phyloP scores from a whole-genome alignment of 768 basidiomycete species.

The Amanita subjunquillea region DNA sequence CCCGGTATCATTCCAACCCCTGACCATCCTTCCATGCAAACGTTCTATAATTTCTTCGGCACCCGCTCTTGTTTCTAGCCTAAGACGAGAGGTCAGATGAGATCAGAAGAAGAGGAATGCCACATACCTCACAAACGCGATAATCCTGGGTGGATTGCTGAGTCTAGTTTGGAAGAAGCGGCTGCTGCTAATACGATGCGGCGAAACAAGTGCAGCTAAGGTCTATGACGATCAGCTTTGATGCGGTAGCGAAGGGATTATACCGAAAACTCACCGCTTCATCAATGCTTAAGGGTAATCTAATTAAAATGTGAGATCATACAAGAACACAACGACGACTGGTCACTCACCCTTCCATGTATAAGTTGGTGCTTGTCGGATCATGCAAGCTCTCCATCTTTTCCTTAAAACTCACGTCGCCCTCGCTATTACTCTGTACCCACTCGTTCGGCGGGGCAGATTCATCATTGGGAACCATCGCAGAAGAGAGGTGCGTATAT shows the following conservation, averaged over 20 bases:
- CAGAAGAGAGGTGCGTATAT: constrained; percentile 34
- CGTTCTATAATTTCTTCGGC: constrained; percentile 73
- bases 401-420: constrained; percentile 50
- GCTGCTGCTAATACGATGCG: constrained; percentile 63
- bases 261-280: constrained; percentile 36
- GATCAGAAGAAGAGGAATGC: constrained; percentile 1
- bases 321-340: not conserved
- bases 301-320: constrained; percentile 12
- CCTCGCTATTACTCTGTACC: constrained; percentile 14
- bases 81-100: constrained; percentile 16
- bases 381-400: constrained; percentile 72
- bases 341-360: constrained; percentile 57
- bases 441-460: constrained; percentile 8
- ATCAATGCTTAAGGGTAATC: constrained; percentile 63
- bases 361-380: constrained; percentile 60
- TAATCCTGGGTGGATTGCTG: constrained; percentile 68
- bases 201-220: constrained; percentile 54
- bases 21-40: constrained; percentile 70
- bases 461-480: constrained; percentile 3
- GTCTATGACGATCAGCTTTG: constrained; percentile 28
- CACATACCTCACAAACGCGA: constrained; percentile 69
- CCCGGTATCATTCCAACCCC: constrained; percentile 69
- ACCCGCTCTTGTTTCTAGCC: constrained; percentile 59
- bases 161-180: constrained; percentile 74
- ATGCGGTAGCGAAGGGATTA: not conserved